Percentiles rank a stretch among this genome's conserved stretches.
phyloP scores from a whole-genome alignment of 108 stramenopile species.

The Cyclotella baltica region DNA sequence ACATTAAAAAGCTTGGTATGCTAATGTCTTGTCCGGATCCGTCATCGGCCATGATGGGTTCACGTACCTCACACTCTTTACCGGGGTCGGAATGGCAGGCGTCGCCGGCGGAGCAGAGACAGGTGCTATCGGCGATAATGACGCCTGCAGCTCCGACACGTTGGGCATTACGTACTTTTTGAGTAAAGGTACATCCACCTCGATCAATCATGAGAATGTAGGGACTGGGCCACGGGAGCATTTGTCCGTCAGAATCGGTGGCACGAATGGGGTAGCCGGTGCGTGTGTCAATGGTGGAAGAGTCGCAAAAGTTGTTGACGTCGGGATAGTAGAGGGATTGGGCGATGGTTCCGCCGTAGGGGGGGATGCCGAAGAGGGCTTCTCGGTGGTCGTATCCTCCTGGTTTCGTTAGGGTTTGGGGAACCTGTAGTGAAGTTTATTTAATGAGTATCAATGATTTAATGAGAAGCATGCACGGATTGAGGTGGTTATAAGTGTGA shows the following conservation, averaged over 20 bases:
- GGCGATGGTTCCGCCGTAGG: constrained; percentile 90
- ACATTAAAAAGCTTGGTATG: constrained; percentile 89
- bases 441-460: background rate
- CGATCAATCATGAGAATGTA: constrained; percentile 90
- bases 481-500: too few relatives aligned
- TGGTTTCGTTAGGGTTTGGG: constrained; percentile 63
- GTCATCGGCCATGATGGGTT: constrained; percentile 98
- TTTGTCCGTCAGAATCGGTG: constrained; percentile 42
- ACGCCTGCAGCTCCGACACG: constrained; percentile 89
- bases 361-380: constrained; percentile 94
- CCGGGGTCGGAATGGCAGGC: constrained; percentile 45
- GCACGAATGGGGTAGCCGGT: constrained; percentile 52
- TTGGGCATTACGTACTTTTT: constrained; percentile 92
- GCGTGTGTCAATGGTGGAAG: constrained; percentile 60
- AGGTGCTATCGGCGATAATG: constrained; percentile 91
- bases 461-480: too few relatives aligned
- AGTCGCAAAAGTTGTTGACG: constrained; percentile 69
- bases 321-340: constrained; percentile 86
- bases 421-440: constrained; percentile 54
- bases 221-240: constrained; percentile 66
- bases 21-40: constrained; percentile 92
- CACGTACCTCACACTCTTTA: constrained; percentile 66
- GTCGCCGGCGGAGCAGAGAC: constrained; percentile 72
- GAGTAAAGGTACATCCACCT: constrained; percentile 85
- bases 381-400: constrained; percentile 92